Base-by-base conservation (phyloP, 2,329 filamentous ascomycete species). In the Fusarium torreyae region DNA sequence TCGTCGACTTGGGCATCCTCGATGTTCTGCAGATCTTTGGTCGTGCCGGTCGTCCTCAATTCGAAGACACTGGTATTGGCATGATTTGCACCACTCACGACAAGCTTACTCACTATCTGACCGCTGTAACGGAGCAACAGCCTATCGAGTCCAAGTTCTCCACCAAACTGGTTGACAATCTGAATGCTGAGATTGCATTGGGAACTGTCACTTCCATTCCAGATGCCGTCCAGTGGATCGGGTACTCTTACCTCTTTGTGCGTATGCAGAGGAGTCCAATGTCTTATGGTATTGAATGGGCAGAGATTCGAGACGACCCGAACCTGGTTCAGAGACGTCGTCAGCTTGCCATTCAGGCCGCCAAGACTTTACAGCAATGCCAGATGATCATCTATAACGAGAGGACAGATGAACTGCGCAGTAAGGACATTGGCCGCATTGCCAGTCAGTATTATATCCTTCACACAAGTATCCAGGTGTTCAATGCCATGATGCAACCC, bases 341-440 rank as follows among this genome's bases (percentile, higher is more conserved):
- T 5, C 91, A 96, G 69, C 84, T 99, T 53, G 92, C 96, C 55
- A 94, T 97, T 44, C 91, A 97, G 73, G 96, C 96, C 24, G 96
- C 96, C 1, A 87, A 91, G 43, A 92, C 93, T 7, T 83, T 99
- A 43, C 94, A 98, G 76, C 88, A 94, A 76, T 97, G 93, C 72
- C 96, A 99, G 80, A 99, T 99, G 97, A 96, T 99, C 75, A 96
- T 99, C 58, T 99, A 95, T 84, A 98, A 99, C 71, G 96, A 98
- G 76, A 88, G 86, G 18, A 99, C 95, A 0, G 95, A 98, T 72
- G 95, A 98, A 74, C 87, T 99, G 10, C 90, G 94, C 62, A 92
- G 94, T 63, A 99, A 99, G 78, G 95, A 99, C 74, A 92, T 98
- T 51, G 96, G 96, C 5, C 91, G 96, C 17, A 99, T 99, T 77